These are phyloP conservation scores for Mallotus japonicus DNA, from an alignment of 441 rosid species.

Conservation along the genomic window DNA sequence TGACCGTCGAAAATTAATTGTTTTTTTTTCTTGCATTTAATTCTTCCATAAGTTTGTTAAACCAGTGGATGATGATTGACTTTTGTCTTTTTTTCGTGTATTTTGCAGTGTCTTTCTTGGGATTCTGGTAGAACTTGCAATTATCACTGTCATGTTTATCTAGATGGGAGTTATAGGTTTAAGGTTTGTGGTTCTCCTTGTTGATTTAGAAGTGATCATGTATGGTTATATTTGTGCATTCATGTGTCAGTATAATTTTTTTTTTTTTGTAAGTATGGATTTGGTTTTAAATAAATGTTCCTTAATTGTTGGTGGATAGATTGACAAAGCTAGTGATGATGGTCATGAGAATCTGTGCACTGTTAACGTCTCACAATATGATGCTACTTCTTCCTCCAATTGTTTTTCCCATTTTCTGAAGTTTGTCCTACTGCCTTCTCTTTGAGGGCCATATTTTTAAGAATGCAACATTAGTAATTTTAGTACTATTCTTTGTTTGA, in stretches of 20 bases:
- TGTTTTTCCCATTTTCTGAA: too few species aligned
- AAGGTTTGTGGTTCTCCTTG: conserved; percentile 49
- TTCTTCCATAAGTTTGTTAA: neutral
- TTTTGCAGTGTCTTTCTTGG: conserved; percentile 49
- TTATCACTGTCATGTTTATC: conserved; percentile 56
- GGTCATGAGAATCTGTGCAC: too few species aligned
- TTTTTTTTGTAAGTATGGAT: neutral
- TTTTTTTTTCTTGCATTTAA: neutral
- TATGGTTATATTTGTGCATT: neutral
- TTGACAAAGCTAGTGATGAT: too few species aligned
- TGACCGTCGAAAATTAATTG: too few species aligned
- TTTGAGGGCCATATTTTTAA: neutral
- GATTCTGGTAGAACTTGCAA: conserved; percentile 45
- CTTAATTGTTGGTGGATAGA: too few species aligned
- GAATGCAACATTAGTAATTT: neutral
- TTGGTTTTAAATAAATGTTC: too few species aligned
- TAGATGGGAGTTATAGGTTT: conserved; percentile 43
- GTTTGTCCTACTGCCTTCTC: conserved; percentile 30
- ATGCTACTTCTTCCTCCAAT: too few species aligned
- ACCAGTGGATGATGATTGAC: neutral
- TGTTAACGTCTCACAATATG: too few species aligned
- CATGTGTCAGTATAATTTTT: neutral
- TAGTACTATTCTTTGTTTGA: conserved; percentile 19
- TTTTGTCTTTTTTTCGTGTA: neutral
- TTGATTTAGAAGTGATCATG: neutral